These are phyloP conservation scores for Stentor roeselii DNA, from an alignment of 73 alveolate species.

Conservation along the genomic window DNA sequence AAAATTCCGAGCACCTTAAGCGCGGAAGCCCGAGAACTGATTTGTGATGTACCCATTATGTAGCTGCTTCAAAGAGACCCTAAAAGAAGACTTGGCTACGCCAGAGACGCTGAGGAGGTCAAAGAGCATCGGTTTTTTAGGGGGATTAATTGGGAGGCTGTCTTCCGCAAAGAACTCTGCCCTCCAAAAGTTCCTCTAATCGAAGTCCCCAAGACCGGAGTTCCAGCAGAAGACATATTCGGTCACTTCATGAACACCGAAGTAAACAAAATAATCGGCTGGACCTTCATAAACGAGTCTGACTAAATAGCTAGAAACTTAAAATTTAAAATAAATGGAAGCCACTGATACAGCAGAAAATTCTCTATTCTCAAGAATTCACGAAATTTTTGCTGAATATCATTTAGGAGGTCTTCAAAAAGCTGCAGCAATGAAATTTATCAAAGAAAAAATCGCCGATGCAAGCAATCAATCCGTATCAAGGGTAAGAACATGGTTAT, in stretches of 20 bases:
- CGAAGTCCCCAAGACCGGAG: too few species aligned
- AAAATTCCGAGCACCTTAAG: constrained; percentile 61
- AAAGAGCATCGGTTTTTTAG: constrained; percentile 85
- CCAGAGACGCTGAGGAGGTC: constrained; percentile 74
- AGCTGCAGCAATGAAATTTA: constrained; percentile 58
- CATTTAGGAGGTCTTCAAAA: constrained; percentile 51
- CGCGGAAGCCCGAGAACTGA: constrained; percentile 72
- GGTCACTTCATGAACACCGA: too few species aligned
- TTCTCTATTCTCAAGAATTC: constrained; percentile 35
- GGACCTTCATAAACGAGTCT: too few species aligned
- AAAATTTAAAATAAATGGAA: neutral
- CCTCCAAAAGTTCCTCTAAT: too few species aligned
- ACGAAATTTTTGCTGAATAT: constrained; percentile 51
- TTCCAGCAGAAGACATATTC: too few species aligned
- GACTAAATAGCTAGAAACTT: too few species aligned
- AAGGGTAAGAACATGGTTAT: constrained; percentile 65
- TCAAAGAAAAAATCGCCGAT: constrained; percentile 64
- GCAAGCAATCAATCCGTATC: constrained; percentile 39
- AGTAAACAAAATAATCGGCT: too few species aligned
- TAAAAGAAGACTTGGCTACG: constrained; percentile 78
- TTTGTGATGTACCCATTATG: constrained; percentile 53
- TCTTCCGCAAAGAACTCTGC: constrained; percentile 49
- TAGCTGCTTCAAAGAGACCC: constrained; percentile 83
- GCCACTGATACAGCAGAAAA: constrained; percentile 16
- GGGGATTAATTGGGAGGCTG: constrained; percentile 88